Percentiles rank a stretch among this genome's conserved stretches.
Conservation (phyloP, 139 green algal genomes). For the Coelastrella sp. region DNA sequence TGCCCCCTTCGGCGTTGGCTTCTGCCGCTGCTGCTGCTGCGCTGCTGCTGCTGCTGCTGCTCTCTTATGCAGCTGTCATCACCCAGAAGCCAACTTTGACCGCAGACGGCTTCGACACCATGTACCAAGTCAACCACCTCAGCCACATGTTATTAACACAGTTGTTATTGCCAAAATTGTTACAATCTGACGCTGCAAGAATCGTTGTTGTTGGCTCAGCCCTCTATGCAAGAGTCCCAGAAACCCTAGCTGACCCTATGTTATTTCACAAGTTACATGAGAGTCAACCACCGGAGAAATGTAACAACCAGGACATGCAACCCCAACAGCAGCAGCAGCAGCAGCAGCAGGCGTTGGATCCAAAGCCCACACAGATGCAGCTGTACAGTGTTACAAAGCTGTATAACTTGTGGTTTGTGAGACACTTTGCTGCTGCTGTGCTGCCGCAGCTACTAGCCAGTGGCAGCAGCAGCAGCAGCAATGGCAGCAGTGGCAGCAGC, state of each 20-base stretch:
- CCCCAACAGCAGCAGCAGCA: constrained; percentile 7
- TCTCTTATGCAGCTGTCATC: not conserved
- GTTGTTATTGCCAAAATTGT: constrained; percentile 20
- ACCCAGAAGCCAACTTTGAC: constrained; percentile 1
- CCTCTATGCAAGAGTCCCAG: not conserved
- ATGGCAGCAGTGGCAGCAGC: not conserved
- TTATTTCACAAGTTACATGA: not conserved
- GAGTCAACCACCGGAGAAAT: not conserved
- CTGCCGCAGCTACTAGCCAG: constrained; percentile 4
- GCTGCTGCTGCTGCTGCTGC: not conserved
- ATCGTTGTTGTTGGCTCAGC: not conserved
- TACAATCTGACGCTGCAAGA: not conserved
- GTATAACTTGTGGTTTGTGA: constrained; percentile 26
- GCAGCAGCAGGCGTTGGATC: not conserved
- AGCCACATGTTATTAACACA: constrained; percentile 21
- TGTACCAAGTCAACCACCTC: constrained; percentile 37
- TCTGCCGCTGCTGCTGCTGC: not conserved
- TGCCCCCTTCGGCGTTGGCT: not conserved
- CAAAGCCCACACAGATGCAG: not conserved
- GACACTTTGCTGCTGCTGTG: constrained; percentile 27
- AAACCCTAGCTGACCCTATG: not conserved
- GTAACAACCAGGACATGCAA: not conserved
- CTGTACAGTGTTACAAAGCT: constrained; percentile 14
- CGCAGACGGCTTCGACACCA: constrained; percentile 17
- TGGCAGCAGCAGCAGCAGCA: not conserved